Conservation (phyloP, 108 stramenopile species). For the Parmales sp. region DNA sequence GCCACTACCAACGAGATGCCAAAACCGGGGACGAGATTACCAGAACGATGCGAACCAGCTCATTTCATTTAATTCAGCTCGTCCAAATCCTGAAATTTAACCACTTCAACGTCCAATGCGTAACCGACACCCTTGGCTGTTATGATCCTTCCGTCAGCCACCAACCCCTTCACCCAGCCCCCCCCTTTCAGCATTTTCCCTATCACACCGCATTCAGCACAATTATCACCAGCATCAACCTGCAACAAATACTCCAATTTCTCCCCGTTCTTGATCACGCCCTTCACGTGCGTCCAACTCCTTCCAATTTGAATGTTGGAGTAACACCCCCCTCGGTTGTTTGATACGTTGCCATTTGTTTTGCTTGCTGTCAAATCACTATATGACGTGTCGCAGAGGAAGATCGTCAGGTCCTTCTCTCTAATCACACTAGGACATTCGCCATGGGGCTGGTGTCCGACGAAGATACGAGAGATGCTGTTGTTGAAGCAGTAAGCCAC, state of each 20-base stretch:
- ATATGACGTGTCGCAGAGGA: conserved; percentile 48
- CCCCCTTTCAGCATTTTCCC: neutral
- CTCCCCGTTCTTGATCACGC: neutral
- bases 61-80: too few species aligned
- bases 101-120: neutral
- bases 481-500: conserved; percentile 38
- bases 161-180: conserved; percentile 3
- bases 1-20: too few species aligned
- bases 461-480: conserved; percentile 46
- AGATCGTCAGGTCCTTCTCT: conserved; percentile 43
- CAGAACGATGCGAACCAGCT: too few species aligned
- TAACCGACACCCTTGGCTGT: neutral
- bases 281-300: neutral
- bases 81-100: too few species aligned
- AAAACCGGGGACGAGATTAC: too few species aligned
- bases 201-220: neutral
- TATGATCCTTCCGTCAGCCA: neutral
- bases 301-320: conserved; percentile 33
- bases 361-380: conserved; percentile 26
- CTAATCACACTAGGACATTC: conserved; percentile 50
- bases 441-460: conserved; percentile 57
- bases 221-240: neutral
- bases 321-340: conserved; percentile 38
- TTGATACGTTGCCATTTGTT: conserved; percentile 9
- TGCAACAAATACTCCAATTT: neutral